These are phyloP conservation scores for Diaporthe citri DNA, from an alignment of 2,329 filamentous ascomycete species.

Conservation along the genomic window DNA sequence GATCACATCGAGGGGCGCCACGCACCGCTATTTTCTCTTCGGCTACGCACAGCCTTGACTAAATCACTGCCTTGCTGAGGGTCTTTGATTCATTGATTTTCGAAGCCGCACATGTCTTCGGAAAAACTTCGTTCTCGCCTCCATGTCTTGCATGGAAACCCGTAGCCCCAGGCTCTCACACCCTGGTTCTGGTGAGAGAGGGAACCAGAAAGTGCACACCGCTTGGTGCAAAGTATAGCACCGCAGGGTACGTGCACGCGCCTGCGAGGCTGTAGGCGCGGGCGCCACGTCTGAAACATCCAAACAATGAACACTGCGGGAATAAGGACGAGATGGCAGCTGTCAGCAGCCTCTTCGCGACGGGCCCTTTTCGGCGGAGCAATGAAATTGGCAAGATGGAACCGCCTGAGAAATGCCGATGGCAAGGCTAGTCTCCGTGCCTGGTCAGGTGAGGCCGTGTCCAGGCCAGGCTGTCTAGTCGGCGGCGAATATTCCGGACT, in stretches of 20 bases:
- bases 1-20: neutral
- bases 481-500: conserved; percentile 14
- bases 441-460: neutral
- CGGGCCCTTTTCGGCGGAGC: neutral
- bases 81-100: neutral
- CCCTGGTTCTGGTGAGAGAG: neutral
- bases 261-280: neutral
- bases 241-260: neutral
- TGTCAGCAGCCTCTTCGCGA: conserved; percentile 5
- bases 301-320: neutral
- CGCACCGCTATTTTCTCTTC: neutral
- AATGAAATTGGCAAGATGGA: neutral
- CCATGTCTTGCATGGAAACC: neutral
- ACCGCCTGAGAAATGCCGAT: conserved; percentile 4
- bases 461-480: conserved; percentile 12
- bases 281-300: conserved; percentile 7
- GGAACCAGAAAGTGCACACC: neutral
- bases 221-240: neutral
- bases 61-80: neutral
- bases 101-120: neutral
- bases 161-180: neutral
- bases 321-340: conserved; percentile 18
- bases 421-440: conserved; percentile 1
- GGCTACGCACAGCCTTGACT: no score
- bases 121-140: neutral